These are phyloP conservation scores for Aspergillus pseudoviridinutans DNA, from an alignment of 2,329 filamentous ascomycete genomes.

Conservation along the genomic window DNA sequence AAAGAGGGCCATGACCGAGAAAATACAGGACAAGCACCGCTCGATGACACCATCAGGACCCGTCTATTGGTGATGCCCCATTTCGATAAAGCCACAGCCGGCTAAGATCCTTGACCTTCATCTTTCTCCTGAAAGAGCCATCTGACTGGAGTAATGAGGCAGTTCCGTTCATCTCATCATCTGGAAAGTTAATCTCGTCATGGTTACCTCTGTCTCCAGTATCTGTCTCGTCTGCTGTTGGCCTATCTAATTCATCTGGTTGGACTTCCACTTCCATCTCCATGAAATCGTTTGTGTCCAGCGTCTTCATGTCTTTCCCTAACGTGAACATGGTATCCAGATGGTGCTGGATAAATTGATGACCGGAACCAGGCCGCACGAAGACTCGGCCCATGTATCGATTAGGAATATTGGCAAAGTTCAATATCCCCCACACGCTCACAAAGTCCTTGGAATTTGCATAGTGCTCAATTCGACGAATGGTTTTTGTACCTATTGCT, in stretches of 20 bases:
- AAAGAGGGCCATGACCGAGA: not conserved
- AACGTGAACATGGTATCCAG: slow-evolving; percentile 41
- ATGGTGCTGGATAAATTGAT: slow-evolving; percentile 45
- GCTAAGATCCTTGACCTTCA: slow-evolving; percentile 35
- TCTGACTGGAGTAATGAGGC: not conserved
- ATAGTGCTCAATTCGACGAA: slow-evolving; percentile 76
- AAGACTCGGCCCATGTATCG: slow-evolving; percentile 50
- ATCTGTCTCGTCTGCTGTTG: not conserved
- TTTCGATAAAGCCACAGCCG: slow-evolving; percentile 40
- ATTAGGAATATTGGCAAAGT: slow-evolving; percentile 54
- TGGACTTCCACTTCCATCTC: slow-evolving; percentile 23
- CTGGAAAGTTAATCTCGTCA: not conserved
- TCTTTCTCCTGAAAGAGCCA: not conserved
- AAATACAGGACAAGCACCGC: not conserved
- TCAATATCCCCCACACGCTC: slow-evolving; percentile 67
- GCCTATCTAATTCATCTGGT: not conserved
- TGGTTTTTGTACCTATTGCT: slow-evolving; percentile 34
- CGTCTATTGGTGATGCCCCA: slow-evolving; percentile 24
- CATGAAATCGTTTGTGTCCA: slow-evolving; percentile 35
- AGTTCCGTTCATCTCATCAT: slow-evolving; percentile 6
- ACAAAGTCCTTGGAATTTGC: slow-evolving; percentile 72
- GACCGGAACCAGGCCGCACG: slow-evolving; percentile 38
- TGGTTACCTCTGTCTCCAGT: not conserved
- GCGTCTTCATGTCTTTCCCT: slow-evolving; percentile 20
- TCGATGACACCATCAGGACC: not conserved